phyloP scores from a whole-genome alignment of 495 filamentous ascomycete species.

The Parathielavia hyrcaniae region DNA sequence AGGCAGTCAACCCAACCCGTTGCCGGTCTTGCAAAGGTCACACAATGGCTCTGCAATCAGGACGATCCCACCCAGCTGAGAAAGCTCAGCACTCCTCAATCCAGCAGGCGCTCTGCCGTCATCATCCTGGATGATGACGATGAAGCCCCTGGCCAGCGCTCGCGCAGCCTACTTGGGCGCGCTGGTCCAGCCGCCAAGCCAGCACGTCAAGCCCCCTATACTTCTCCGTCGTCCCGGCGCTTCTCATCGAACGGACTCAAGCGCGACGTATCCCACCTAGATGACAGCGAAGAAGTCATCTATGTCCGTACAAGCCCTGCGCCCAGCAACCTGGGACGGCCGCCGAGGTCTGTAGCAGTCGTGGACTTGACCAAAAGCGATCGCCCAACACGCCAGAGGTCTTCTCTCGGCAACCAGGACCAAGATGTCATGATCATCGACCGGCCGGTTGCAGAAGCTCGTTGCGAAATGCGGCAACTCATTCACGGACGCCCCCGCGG shows the following conservation, averaged over 20 bases:
- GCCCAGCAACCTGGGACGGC: background rate
- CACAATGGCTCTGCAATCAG: constrained; percentile 1
- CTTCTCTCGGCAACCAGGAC: constrained; percentile 1
- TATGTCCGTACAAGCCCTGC: background rate
- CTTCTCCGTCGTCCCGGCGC: background rate
- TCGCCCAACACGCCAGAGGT: background rate
- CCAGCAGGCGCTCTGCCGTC: background rate
- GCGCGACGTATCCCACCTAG: background rate
- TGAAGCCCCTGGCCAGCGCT: background rate
- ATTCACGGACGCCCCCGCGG: background rate
- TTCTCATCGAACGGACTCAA: background rate
- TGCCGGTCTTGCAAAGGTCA: background rate
- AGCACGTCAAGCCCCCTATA: background rate
- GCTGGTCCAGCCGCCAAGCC: background rate
- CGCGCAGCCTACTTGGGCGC: background rate
- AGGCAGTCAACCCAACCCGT: background rate
- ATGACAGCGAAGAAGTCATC: background rate
- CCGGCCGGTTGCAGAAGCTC: constrained; percentile 1
- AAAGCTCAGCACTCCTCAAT: background rate
- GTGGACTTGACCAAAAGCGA: constrained; percentile 8
- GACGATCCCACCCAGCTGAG: background rate
- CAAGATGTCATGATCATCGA: constrained; percentile 12
- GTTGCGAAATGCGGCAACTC: background rate
- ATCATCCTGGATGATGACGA: background rate
- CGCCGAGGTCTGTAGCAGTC: background rate